Percentiles rank a stretch among this genome's conserved stretches.
Evolutionary conservation across 768 basidiomycete genomes (phyloP).

Genomic region (Lactifluus volemus): DNA sequence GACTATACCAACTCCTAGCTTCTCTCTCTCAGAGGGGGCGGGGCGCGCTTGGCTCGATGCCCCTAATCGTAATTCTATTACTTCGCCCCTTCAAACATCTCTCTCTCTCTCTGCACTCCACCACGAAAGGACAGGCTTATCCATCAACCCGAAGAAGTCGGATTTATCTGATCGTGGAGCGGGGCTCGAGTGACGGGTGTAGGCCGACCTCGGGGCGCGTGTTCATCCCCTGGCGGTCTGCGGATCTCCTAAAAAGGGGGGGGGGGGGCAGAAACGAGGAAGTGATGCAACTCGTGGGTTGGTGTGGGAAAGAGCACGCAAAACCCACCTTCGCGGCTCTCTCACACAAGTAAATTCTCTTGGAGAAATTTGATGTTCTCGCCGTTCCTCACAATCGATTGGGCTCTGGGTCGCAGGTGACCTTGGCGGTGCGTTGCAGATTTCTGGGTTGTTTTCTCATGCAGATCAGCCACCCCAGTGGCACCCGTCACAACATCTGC

Average conservation of each 20-base stretch:
- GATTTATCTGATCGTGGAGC: neutral
- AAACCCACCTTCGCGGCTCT: neutral
- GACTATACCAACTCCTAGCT: neutral
- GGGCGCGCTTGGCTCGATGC: neutral
- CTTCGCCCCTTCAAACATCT: neutral
- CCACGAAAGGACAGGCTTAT: neutral
- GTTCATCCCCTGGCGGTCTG: neutral
- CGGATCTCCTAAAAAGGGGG: neutral
- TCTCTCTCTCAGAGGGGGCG: neutral
- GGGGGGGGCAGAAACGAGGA: neutral
- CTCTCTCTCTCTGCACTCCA: neutral
- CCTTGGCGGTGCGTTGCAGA: neutral
- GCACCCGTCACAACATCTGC: neutral
- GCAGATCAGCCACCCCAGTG: neutral
- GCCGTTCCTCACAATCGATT: neutral
- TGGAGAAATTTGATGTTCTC: neutral
- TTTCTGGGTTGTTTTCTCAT: neutral
- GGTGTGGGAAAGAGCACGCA: neutral
- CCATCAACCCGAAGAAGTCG: slow-evolving; percentile 8
- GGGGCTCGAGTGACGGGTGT: neutral
- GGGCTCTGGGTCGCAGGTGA: neutral
- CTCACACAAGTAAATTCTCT: neutral
- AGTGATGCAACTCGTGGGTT: neutral
- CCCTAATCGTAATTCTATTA: neutral
- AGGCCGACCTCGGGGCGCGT: neutral